These are phyloP conservation scores for Fusarium metavorans DNA, from an alignment of 2,329 filamentous ascomycete genomes.

Conservation along the genomic window DNA sequence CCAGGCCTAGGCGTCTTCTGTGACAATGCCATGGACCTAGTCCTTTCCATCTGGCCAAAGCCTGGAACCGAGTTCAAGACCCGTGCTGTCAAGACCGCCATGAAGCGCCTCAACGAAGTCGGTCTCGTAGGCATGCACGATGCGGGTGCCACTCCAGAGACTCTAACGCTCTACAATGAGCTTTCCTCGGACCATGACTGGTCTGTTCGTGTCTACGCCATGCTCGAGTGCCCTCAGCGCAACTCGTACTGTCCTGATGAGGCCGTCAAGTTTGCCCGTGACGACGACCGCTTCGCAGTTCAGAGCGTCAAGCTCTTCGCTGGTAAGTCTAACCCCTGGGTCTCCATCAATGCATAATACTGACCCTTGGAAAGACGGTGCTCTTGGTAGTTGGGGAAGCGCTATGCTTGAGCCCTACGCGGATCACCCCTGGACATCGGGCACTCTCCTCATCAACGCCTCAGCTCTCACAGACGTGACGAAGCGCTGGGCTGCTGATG, in stretches of 20 bases:
- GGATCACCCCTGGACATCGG: constrained; percentile 70
- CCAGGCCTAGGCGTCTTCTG: constrained; percentile 78
- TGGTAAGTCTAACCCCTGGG: constrained; percentile 54
- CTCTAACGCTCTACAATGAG: constrained; percentile 66
- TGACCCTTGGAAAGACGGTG: constrained; percentile 64
- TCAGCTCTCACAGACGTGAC: constrained; percentile 67
- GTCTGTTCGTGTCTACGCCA: constrained; percentile 74
- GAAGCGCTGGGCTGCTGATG: constrained; percentile 67
- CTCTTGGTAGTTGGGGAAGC: constrained; percentile 77
- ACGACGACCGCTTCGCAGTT: constrained; percentile 65
- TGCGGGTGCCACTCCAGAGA: constrained; percentile 69
- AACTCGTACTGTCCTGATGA: constrained; percentile 72
- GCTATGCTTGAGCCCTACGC: constrained; percentile 78
- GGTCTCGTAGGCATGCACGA: constrained; percentile 78
- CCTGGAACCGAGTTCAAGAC: constrained; percentile 65
- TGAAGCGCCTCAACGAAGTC: constrained; percentile 71
- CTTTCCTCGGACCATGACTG: constrained; percentile 64
- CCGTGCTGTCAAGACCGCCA: constrained; percentile 68
- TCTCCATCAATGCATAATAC: neutral
- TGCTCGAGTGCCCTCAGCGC: constrained; percentile 73
- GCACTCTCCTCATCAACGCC: constrained; percentile 76
- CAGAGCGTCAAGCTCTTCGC: constrained; percentile 78
- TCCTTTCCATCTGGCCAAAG: constrained; percentile 68
- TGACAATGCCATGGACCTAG: constrained; percentile 77
- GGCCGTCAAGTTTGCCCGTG: constrained; percentile 56